Conservation (phyloP, 1,284 basidiomycete genomes). For the Amylostereum areolatum region DNA sequence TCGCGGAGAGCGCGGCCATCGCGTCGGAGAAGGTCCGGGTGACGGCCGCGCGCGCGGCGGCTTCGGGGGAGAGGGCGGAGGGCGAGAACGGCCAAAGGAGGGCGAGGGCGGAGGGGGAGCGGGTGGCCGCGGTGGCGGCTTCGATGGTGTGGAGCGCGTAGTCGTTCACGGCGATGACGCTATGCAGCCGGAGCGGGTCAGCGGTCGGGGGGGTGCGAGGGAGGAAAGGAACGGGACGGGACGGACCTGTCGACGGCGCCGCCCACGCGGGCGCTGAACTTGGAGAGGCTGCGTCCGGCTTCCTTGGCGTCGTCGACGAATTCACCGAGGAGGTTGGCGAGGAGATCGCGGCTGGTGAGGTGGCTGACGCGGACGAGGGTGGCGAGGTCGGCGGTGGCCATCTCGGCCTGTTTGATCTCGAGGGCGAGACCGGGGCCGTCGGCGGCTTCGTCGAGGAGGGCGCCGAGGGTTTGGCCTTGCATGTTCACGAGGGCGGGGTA, state of each 20-base stretch:
- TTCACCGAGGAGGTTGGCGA: conserved; percentile 42
- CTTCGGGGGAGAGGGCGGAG: conserved; percentile 11
- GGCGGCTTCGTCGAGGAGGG: conserved; percentile 50
- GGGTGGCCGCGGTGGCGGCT: conserved; percentile 33
- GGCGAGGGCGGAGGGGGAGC: conserved; percentile 28
- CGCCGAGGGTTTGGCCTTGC: conserved; percentile 55
- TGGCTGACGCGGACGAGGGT: conserved; percentile 56
- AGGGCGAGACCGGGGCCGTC: conserved; percentile 53
- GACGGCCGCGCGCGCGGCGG: conserved; percentile 37
- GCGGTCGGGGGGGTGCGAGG: too few relatives aligned
- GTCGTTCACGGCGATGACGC: conserved; percentile 66
- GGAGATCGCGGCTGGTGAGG: conserved; percentile 48
- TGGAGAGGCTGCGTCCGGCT: conserved; percentile 51
- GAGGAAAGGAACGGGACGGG: too few relatives aligned
- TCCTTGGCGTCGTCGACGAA: conserved; percentile 57
- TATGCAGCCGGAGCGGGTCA: too few relatives aligned
- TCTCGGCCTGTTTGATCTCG: conserved; percentile 68
- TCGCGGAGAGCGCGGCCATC: conserved; percentile 49
- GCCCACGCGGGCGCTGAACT: conserved; percentile 52
- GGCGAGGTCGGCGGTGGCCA: conserved; percentile 62
- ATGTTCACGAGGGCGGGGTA: conserved; percentile 54
- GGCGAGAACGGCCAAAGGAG: conserved; percentile 39
- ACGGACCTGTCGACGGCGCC: conserved; percentile 66
- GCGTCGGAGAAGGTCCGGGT: conserved; percentile 49
- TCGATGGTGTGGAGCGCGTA: conserved; percentile 60